Percentiles rank a stretch among this genome's conserved stretches.
phyloP scores from a whole-genome alignment of 257 asterid genomes.

The Solanum dulcamara region DNA sequence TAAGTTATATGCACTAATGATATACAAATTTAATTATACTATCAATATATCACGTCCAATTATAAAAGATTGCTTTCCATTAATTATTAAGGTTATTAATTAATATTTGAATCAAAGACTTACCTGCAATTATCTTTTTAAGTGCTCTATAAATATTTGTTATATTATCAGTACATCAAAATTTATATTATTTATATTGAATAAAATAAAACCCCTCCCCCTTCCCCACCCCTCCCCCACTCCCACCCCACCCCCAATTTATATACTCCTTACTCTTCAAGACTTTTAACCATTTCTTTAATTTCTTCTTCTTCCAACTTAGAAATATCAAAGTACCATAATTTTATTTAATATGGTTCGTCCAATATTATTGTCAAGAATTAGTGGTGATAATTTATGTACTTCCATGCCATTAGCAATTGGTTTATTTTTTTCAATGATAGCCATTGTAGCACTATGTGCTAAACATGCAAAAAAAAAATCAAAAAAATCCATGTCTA shows the following conservation, averaged over 20 bases:
- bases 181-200: neutral
- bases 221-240: neutral
- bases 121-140: neutral
- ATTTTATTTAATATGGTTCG: constrained; percentile 38
- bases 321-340: neutral
- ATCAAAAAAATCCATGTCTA: neutral
- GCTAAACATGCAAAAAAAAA: constrained; percentile 38
- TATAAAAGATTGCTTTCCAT: neutral
- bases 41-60: neutral
- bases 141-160: neutral
- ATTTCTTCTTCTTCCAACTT: neutral
- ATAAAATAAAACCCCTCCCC: neutral
- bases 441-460: constrained; percentile 47
- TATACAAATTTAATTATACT: neutral
- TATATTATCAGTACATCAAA: neutral
- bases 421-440: constrained; percentile 42
- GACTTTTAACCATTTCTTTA: neutral
- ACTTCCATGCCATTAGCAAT: constrained; percentile 33
- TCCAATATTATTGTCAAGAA: constrained; percentile 9
- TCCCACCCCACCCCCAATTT: neutral
- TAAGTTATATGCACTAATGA: neutral
- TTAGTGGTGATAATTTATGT: constrained; percentile 8
- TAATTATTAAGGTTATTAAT: neutral
- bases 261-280: neutral
- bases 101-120: neutral